Percentiles rank a stretch among this genome's conserved stretches.
These are phyloP conservation scores for Fusarium begoniae DNA, from an alignment of 2,329 filamentous ascomycete species.

Conservation along the genomic window DNA sequence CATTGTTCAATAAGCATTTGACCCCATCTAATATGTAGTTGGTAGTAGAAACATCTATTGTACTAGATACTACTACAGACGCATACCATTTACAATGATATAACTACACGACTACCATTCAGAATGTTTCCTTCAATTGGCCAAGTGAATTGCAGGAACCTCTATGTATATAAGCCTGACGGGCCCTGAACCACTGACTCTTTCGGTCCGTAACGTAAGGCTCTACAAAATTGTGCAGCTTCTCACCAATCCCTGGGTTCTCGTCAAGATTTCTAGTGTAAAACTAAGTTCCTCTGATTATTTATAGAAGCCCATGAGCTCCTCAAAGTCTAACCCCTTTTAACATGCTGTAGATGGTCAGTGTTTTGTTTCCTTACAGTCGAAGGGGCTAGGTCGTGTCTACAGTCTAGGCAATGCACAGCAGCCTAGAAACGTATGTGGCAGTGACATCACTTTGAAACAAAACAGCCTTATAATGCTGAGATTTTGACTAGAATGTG, in stretches of 20 bases:
- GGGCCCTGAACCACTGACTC: too few species aligned
- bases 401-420: too few species aligned
- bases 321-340: accelerated
- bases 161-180: not conserved
- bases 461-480: not conserved
- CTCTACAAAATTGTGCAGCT: not conserved
- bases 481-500: too few species aligned
- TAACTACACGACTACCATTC: too few species aligned
- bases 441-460: not conserved
- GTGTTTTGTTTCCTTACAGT: not conserved
- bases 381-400: too few species aligned
- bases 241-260: not conserved
- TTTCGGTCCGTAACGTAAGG: too few species aligned
- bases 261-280: not conserved
- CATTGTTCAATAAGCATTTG: not conserved
- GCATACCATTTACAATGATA: too few species aligned
- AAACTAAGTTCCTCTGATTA: accelerated
- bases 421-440: too few species aligned
- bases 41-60: too few species aligned
- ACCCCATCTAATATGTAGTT: not conserved
- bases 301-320: not conserved
- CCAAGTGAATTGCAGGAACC: not conserved
- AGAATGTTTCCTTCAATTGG: accelerated
- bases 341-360: too few species aligned
- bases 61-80: not conserved